Conservation (phyloP, 441 rosid genomes). For the Daphne laureola region DNA sequence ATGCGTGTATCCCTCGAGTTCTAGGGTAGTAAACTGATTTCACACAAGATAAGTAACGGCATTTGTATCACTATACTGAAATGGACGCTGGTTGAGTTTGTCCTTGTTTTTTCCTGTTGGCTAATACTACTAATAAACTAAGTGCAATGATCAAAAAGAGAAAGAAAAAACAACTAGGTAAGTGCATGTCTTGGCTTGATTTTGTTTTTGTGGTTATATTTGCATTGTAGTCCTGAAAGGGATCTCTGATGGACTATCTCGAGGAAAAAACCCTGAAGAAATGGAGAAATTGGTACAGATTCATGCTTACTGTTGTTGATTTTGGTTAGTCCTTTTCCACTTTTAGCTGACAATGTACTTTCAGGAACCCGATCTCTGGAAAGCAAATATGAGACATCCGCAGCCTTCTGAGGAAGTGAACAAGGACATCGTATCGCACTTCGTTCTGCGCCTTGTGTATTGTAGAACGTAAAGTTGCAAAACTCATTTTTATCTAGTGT, state of each 20-base stretch:
- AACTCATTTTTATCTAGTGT: not conserved
- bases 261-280: slow-evolving; percentile 70
- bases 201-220: slow-evolving; percentile 3
- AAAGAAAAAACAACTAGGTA: no score
- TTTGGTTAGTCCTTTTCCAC: not conserved
- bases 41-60: no score
- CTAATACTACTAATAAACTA: no score
- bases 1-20: no score
- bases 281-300: slow-evolving; percentile 51
- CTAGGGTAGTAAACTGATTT: no score
- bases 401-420: slow-evolving; percentile 39
- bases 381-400: slow-evolving; percentile 54
- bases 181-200: not conserved
- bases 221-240: slow-evolving; percentile 63
- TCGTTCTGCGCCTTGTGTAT: slow-evolving; percentile 80
- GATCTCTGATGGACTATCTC: slow-evolving; percentile 73
- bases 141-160: no score
- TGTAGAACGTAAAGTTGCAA: slow-evolving; percentile 70
- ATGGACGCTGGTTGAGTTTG: no score
- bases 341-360: not conserved
- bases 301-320: not conserved
- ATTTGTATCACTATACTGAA: no score
- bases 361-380: slow-evolving; percentile 50
- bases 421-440: slow-evolving; percentile 82
- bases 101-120: no score